Evolutionary conservation across 257 asterid genomes (phyloP).

Genomic region (Leptodermis oblonga): DNA sequence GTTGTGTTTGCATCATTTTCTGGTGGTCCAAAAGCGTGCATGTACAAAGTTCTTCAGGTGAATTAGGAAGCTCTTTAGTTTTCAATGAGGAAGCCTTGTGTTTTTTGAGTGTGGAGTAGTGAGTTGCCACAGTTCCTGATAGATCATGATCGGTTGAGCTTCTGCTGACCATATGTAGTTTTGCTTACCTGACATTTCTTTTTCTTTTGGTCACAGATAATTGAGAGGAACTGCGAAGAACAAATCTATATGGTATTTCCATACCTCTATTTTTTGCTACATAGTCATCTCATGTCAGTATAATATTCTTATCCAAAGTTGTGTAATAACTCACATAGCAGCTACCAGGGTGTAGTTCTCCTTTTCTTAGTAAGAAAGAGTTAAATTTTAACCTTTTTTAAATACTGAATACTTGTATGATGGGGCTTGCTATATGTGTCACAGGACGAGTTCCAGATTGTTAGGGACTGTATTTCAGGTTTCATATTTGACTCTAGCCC

Average conservation of each 20-base stretch:
- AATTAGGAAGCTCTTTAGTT: background rate
- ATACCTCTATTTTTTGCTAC: background rate
- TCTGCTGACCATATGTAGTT: slow-evolving; percentile 4
- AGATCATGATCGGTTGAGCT: background rate
- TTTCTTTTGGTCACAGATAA: slow-evolving; percentile 58
- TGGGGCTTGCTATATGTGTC: background rate
- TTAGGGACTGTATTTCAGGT: slow-evolving; percentile 81
- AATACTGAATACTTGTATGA: background rate
- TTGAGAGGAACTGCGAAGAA: slow-evolving; percentile 63
- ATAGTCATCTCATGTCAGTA: background rate
- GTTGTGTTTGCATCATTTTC: slow-evolving; percentile 93
- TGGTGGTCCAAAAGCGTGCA: slow-evolving; percentile 93
- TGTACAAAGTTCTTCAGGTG: slow-evolving; percentile 96
- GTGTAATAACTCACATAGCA: background rate
- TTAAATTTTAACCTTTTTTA: background rate
- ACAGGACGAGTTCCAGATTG: slow-evolving; percentile 67
- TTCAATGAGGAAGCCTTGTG: background rate
- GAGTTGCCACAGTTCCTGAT: background rate
- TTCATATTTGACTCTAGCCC: slow-evolving; percentile 86
- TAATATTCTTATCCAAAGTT: slow-evolving; percentile 8
- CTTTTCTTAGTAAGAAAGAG: background rate
- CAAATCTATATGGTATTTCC: slow-evolving; percentile 51
- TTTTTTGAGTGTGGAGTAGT: background rate
- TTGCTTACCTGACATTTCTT: background rate
- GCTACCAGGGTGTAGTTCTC: background rate